A percentile compares a stretch with the other conserved stretches of the same genome.
These are phyloP conservation scores for Ceratonia siliqua DNA, from an alignment of 306 rosid species.

Conservation along the genomic window DNA sequence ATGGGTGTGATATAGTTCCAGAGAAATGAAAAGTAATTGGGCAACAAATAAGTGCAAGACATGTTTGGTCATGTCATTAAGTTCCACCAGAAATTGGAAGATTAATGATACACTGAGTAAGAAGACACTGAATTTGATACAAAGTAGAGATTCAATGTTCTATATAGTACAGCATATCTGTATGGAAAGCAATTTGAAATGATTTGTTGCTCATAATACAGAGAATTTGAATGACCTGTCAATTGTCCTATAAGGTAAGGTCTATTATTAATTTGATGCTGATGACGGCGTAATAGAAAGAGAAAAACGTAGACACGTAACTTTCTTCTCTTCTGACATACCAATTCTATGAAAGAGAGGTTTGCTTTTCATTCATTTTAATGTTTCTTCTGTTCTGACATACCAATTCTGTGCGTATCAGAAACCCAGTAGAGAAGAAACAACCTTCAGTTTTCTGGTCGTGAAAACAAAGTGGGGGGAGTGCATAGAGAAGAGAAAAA, in stretches of 20 bases:
- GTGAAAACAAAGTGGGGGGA: constrained; percentile 4
- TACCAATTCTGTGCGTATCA: constrained; percentile 25
- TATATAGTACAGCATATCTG: not conserved
- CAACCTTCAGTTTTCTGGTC: constrained; percentile 34
- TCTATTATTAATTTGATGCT: not conserved
- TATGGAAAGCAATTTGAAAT: not conserved
- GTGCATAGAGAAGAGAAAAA: constrained; percentile 23
- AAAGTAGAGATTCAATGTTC: not conserved
- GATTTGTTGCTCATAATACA: not conserved
- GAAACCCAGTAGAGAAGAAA: constrained; percentile 51
- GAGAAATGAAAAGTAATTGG: not conserved
- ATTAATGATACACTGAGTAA: not conserved
- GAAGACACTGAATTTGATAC: not conserved
- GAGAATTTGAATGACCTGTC: too few species aligned
- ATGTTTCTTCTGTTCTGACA: too few species aligned
- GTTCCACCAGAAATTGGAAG: not conserved
- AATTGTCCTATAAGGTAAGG: not conserved
- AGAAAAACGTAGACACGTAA: not conserved
- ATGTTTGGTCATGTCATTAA: too few species aligned
- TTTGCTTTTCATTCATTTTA: not conserved
- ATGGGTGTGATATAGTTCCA: not conserved
- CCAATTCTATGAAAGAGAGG: not conserved
- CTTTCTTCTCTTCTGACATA: not conserved
- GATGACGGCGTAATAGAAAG: not conserved
- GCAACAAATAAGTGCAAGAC: not conserved